phyloP scores from a whole-genome alignment of 2,329 filamentous ascomycete genomes.

The Xylaria hypoxylon region DNA sequence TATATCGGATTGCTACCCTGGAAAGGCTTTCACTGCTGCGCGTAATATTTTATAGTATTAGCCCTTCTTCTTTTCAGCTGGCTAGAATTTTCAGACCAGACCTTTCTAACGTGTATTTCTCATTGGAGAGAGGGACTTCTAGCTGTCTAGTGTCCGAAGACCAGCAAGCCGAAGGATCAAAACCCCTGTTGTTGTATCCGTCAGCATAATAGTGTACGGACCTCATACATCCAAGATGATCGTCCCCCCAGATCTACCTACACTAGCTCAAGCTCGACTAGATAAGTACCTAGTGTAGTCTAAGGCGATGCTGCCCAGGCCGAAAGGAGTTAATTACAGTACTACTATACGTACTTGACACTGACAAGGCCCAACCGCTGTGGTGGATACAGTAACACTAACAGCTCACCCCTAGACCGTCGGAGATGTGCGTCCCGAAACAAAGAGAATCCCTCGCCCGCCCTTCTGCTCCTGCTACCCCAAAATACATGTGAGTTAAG shows the following conservation, averaged over 20 bases:
- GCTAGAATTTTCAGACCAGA: neutral
- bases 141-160: neutral
- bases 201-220: constrained; percentile 10
- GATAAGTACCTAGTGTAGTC: neutral
- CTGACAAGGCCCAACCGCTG: constrained; percentile 5
- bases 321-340: neutral
- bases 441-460: constrained; percentile 19
- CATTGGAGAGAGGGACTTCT: constrained; percentile 11
- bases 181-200: constrained; percentile 10
- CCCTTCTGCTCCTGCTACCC: neutral
- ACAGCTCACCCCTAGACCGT: neutral
- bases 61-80: neutral
- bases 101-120: neutral
- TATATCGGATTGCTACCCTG: neutral
- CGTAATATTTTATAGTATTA: neutral
- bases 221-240: constrained; percentile 25
- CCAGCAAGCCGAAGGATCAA: constrained; percentile 13
- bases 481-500: neutral
- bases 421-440: constrained; percentile 26
- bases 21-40: neutral
- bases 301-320: constrained; percentile 12
- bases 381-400: neutral
- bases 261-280: neutral
- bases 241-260: constrained; percentile 32
- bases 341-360: neutral